Conservation (phyloP, 169 alveolate species). For the Plasmodium inui region DNA sequence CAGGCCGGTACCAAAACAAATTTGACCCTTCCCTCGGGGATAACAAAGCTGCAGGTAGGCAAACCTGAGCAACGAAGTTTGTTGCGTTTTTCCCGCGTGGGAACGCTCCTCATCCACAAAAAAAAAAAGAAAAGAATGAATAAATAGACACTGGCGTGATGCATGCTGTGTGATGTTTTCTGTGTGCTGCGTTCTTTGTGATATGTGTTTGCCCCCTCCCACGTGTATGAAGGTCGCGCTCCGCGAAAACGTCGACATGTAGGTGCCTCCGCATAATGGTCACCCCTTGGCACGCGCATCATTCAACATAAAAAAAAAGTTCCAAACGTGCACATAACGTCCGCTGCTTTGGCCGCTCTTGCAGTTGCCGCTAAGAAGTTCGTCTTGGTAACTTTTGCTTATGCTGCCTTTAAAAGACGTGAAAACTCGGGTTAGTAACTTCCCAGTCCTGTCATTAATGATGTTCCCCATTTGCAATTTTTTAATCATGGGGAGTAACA, state of each 20-base stretch:
- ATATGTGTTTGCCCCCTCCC: background rate
- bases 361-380: background rate
- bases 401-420: conserved; percentile 1
- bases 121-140: background rate
- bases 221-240: background rate
- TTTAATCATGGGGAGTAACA: conserved; percentile 13
- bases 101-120: no score
- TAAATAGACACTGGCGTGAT: background rate
- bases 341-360: background rate
- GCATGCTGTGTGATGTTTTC: no score
- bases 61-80: no score
- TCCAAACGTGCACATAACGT: conserved; percentile 15
- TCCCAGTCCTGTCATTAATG: background rate
- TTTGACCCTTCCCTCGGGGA: no score
- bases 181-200: background rate
- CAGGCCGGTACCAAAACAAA: no score
- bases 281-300: background rate
- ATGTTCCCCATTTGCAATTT: conserved; percentile 12
- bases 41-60: no score
- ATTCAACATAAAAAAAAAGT: background rate
- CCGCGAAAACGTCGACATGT: background rate
- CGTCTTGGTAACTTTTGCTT: conserved; percentile 17
- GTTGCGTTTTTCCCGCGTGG: no score
- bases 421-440: background rate
- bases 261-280: background rate